phyloP scores from a whole-genome alignment of 2,329 filamentous ascomycete genomes.

The Lachnellula suecica region DNA sequence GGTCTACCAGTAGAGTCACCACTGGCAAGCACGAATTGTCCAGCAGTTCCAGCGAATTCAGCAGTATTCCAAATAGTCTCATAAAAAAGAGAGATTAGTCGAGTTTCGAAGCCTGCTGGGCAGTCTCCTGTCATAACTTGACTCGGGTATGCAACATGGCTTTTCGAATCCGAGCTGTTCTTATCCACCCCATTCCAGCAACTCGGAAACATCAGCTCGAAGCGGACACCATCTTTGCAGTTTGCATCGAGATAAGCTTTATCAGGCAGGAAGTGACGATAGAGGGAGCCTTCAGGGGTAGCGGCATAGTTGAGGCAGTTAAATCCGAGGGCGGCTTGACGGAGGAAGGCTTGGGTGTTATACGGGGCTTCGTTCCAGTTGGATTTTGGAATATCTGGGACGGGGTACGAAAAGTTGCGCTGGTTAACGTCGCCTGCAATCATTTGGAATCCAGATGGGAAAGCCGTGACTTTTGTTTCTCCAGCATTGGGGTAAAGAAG shows the following conservation, averaged over 20 bases:
- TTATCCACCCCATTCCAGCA: constrained; percentile 79
- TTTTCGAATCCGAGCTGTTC: constrained; percentile 52
- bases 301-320: constrained; percentile 86
- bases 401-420: constrained; percentile 66
- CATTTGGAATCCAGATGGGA: constrained; percentile 79
- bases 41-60: constrained; percentile 59
- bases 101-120: constrained; percentile 65
- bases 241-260: constrained; percentile 78
- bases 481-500: constrained; percentile 63
- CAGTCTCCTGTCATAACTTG: constrained; percentile 76
- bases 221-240: constrained; percentile 77
- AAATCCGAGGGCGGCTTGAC: constrained; percentile 84
- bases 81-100: constrained; percentile 75
- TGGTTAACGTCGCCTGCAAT: constrained; percentile 70
- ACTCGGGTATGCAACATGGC: constrained; percentile 76
- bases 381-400: constrained; percentile 68
- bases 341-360: constrained; percentile 65
- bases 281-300: constrained; percentile 57
- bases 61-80: constrained; percentile 83
- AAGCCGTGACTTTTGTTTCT: constrained; percentile 64
- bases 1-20: constrained; percentile 70
- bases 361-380: constrained; percentile 57
- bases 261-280: constrained; percentile 77
- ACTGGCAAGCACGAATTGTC: constrained; percentile 74
- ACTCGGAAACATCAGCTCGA: constrained; percentile 85